Conservation (phyloP, 495 filamentous ascomycete species). For the Penicillium argentinense region DNA sequence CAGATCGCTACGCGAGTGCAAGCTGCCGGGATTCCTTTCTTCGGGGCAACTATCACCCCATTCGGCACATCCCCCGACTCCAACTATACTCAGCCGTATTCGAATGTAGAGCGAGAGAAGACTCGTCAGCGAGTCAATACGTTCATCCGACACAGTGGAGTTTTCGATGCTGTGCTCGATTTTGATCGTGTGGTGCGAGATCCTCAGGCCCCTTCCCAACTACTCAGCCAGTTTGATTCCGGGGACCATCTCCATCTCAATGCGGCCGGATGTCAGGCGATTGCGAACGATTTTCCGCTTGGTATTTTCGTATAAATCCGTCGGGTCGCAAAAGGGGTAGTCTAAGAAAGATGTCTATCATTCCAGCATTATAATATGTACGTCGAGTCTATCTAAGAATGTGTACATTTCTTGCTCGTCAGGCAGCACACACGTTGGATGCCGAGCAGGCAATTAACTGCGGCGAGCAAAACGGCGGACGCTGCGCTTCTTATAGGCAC, state of each 20-base stretch:
- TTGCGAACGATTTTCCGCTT: slow-evolving; percentile 62
- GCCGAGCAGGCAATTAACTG: too few relatives aligned
- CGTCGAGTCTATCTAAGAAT: too few relatives aligned
- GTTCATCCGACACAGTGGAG: slow-evolving; percentile 58
- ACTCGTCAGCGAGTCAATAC: slow-evolving; percentile 60
- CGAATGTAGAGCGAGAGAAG: slow-evolving; percentile 52
- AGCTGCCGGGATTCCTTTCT: slow-evolving; percentile 53
- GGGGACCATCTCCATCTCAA: slow-evolving; percentile 75
- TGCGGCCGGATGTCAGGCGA: slow-evolving; percentile 58
- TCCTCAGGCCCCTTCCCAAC: slow-evolving; percentile 36
- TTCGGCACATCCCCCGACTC: slow-evolving; percentile 49
- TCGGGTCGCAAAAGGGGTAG: not conserved
- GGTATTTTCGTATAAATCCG: slow-evolving; percentile 41
- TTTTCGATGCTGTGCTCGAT: slow-evolving; percentile 64
- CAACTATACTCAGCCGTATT: slow-evolving; percentile 44
- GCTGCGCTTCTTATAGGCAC: slow-evolving; percentile 30
- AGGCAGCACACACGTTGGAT: too few relatives aligned
- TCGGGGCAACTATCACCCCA: slow-evolving; percentile 69
- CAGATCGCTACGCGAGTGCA: slow-evolving; percentile 60
- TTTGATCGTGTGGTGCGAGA: slow-evolving; percentile 61
- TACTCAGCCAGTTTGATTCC: slow-evolving; percentile 56
- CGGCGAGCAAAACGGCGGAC: slow-evolving; percentile 12
- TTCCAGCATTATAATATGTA: too few relatives aligned
- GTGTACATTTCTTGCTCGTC: too few relatives aligned
- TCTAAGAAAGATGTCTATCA: too few relatives aligned